Base-by-base conservation (phyloP, 768 basidiomycete genomes). In the Boletellus ananiceps region DNA sequence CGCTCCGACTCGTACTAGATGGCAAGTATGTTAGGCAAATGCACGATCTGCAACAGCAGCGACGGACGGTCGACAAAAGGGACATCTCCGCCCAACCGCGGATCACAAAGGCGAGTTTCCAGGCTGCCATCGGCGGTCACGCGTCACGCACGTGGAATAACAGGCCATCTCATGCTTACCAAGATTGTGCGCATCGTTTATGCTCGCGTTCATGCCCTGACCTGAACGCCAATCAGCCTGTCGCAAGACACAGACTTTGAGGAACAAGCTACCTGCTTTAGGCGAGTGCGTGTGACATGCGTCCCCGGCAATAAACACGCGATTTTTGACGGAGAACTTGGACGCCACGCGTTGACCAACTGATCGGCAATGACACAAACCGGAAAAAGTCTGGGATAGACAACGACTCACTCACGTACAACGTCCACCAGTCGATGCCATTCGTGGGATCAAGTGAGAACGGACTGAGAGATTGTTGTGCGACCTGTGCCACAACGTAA, bases 261-360 rank as follows among this genome's bases (percentile, higher is more conserved):
- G 14, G 16, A 40, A 44, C 15, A 27, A 57, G 58, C 49, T 39
- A 67, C 72, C 71, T 45, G 74, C 74, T 61, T 74, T 72, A 1
- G 70, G 71, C 0, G 71, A 74, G 41, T 73, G 73, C 15, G 72
- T 74, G 49, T 74, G 75, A 33, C 75, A 80, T 3, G 78, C 78
- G 52, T 79, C 79, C 12, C 81, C 80, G 0, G 75, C 80, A 40
- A 82, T 80, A 55, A 81, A 79, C 2, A 80, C 68, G 5, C 81
- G 75, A 29, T 80, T 62, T 35, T 71, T 52, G 1, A 70, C 57
- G 2, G 74, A 73, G 61, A 74, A 82, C n/a, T 65, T 66, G 27
- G 77, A 71, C 13, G 80, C 78, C 8, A 82, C 74, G 4, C 81
- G 72, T 57, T 82, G 80, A 2, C 79, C 79, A 42, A 81, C 79